Percentiles rank a stretch among this genome's conserved stretches.
Evolutionary conservation across 805 yeast species (phyloP).

Genomic region (Komagataella populi): DNA sequence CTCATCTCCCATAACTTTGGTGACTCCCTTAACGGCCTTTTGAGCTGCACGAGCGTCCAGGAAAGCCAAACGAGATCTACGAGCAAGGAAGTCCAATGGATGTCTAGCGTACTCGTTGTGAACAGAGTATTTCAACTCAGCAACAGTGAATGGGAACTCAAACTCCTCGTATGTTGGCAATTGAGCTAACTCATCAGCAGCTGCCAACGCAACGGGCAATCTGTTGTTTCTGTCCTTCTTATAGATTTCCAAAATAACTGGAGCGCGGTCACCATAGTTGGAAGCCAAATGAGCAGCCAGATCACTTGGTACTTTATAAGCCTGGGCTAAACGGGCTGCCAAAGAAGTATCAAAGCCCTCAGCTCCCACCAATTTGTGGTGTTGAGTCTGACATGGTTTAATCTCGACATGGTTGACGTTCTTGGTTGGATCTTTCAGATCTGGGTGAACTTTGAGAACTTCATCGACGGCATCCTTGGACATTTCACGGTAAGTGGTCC

Average conservation of each 20-base stretch:
- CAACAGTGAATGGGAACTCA: conserved; percentile 80
- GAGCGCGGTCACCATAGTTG: conserved; percentile 86
- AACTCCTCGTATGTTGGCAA: conserved; percentile 30
- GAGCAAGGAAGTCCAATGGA: conserved; percentile 80
- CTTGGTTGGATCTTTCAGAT: conserved; percentile 13
- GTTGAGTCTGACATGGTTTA: conserved; percentile 39
- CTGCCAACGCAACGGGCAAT: conserved; percentile 44
- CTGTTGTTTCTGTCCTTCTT: conserved; percentile 37
- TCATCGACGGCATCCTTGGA: conserved; percentile 85
- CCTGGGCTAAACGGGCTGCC: conserved; percentile 69
- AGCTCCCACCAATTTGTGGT: conserved; percentile 60
- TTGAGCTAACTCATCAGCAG: conserved; percentile 11
- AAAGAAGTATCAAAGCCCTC: conserved; percentile 64
- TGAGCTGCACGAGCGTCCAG: conserved; percentile 78
- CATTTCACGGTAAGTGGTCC: conserved; percentile 98
- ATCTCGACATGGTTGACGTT: conserved; percentile 5
- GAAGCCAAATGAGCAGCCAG: conserved; percentile 73
- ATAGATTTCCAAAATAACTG: conserved; percentile 51
- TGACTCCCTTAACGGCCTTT: conserved; percentile 71
- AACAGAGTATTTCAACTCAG: conserved; percentile 75
- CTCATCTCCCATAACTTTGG: conserved; percentile 72
- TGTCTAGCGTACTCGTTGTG: conserved; percentile 77
- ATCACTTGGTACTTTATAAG: conserved; percentile 54
- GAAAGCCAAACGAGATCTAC: conserved; percentile 90
- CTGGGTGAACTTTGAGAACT: conserved; percentile 34